Evolutionary conservation across 2,329 filamentous ascomycete species (phyloP), one percentile per base, ranked within the genome.

Genomic region (Cylindrodendrum hubeiense): DNA sequence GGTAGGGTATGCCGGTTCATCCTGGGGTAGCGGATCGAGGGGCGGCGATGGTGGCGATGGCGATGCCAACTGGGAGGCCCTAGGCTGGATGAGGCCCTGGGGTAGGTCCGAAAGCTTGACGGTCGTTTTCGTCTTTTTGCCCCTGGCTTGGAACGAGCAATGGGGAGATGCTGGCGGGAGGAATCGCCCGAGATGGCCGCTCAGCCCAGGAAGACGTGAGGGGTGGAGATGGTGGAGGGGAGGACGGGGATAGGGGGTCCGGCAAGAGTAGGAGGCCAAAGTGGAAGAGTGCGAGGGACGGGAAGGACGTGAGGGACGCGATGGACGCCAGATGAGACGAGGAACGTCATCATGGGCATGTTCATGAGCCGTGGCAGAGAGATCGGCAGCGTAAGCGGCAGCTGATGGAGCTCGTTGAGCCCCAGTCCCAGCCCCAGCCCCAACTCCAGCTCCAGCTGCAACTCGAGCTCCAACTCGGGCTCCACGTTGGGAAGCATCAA

Each of bases 1-100:
- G n/a, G 93, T 92, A 17, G 96, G 95, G 79, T 98, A 98, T 5
- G 82, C 76, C 17, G 87, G 81, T 59, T 82, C 79, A 66, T 82
- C 77, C 60, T 82, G 74, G 30, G 90, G 79, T 39, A 74, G 61
- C 6, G 44, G 50, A 28, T 65, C 58, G 69, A 55, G 57, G 67
- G 63, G 68, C 69, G 65, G 50, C 59, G 57, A 63, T 47, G 59
- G 51, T 63, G 70, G 53, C 50, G 62, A 62, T 22, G 57, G 41
- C 30, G 57, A 52, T 51, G 52, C n/a, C 37, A 41, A 53, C 50
- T 33, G 41, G 47, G 49, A 30, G 19, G 54, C 30, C 62, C 63
- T 67, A 53, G 67, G 67, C 54, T 67, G 66, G 41, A 85, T 77
- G 28, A 81, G 71, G 22, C 86, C 87, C 72, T 89, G 87, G 5